Conservation (phyloP, 2,329 filamentous ascomycete genomes). For the Xylariaceae sp. region DNA sequence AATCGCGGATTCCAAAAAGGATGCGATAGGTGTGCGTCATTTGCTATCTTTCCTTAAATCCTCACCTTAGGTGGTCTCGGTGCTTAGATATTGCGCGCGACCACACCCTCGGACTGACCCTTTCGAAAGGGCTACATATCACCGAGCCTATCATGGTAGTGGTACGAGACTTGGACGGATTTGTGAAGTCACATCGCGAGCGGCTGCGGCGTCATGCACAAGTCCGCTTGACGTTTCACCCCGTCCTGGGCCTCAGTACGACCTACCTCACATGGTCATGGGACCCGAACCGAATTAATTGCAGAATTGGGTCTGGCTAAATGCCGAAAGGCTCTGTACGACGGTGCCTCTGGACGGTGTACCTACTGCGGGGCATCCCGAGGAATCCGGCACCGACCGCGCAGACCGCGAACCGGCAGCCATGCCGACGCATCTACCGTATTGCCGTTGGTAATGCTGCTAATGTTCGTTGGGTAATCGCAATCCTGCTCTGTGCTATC, state of each 20-base stretch:
- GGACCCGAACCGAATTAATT: neutral
- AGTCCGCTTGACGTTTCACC: neutral
- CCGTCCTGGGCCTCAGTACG: neutral
- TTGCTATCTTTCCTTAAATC: no score
- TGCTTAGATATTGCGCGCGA: neutral
- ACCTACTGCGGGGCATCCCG: no score
- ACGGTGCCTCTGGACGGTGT: neutral
- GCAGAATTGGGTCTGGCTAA: no score
- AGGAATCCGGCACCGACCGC: neutral
- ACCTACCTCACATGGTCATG: slow-evolving; percentile 1
- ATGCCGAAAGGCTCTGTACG: no score
- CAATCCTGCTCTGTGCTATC: neutral
- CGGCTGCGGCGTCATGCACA: neutral
- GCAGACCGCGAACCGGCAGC: neutral
- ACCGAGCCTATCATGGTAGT: neutral
- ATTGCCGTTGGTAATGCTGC: neutral
- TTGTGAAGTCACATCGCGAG: neutral
- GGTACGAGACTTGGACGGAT: neutral
- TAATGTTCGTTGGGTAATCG: neutral
- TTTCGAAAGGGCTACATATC: neutral
- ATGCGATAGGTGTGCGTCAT: no score
- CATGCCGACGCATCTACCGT: neutral
- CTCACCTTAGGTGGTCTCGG: no score
- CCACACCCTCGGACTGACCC: neutral
- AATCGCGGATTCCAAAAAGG: no score